Conservation (phyloP, 2,329 filamentous ascomycete genomes). For the Sporothrix phasma region DNA sequence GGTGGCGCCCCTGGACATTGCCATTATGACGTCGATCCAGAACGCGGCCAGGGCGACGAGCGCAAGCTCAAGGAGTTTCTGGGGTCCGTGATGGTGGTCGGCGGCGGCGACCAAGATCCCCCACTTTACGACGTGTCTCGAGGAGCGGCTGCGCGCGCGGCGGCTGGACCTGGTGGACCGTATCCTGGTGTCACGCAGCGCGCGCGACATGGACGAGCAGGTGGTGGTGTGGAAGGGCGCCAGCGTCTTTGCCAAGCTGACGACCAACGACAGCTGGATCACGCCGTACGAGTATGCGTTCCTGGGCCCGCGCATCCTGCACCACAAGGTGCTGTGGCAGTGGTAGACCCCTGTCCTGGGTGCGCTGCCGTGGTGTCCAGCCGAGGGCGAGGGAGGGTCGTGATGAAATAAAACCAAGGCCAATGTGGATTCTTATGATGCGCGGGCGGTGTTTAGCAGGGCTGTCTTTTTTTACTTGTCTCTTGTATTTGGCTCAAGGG, state of each 20-base stretch:
- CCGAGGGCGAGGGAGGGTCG: background rate
- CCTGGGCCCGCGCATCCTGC: constrained; percentile 68
- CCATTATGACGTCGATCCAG: constrained; percentile 80
- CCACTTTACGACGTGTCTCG: constrained; percentile 70
- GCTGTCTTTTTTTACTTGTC: background rate
- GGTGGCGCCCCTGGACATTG: constrained; percentile 72
- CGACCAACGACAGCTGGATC: constrained; percentile 94
- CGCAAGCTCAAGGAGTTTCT: constrained; percentile 87
- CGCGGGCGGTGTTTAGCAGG: background rate
- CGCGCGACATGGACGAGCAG: constrained; percentile 89
- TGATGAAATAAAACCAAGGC: background rate
- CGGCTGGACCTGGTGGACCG: constrained; percentile 50
- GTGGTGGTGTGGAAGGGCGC: constrained; percentile 98
- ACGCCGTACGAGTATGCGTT: constrained; percentile 79
- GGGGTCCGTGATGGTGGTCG: constrained; percentile 82
- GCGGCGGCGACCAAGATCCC: constrained; percentile 74
- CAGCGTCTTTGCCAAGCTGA: constrained; percentile 86
- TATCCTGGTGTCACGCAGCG: constrained; percentile 58
- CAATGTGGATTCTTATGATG: background rate
- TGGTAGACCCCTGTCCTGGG: constrained; percentile 32
- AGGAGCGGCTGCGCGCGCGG: constrained; percentile 65
- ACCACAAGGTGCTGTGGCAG: constrained; percentile 66
- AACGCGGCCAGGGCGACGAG: constrained; percentile 80
- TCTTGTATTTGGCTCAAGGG: background rate
- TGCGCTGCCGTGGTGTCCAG: background rate